phyloP scores from a whole-genome alignment of 2,329 filamentous ascomycete species.

The Fusarium sp. region DNA sequence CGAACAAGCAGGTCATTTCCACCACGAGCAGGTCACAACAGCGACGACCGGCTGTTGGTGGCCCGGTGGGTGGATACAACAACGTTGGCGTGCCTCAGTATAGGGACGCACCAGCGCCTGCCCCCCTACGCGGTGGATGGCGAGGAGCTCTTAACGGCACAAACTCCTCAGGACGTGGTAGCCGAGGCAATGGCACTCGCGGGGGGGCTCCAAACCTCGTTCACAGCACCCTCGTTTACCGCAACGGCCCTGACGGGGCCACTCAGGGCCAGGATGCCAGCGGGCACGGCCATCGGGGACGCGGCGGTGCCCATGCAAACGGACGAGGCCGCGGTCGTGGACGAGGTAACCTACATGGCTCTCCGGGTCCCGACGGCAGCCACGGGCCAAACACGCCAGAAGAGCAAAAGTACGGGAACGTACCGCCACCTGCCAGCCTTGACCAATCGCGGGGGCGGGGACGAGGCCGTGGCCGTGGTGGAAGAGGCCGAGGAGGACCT shows the following conservation, averaged over 20 bases:
- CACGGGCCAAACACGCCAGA: constrained; percentile 29
- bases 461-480: constrained; percentile 59
- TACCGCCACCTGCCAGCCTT: constrained; percentile 73
- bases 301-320: constrained; percentile 42
- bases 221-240: constrained; percentile 69
- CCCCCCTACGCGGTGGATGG: constrained; percentile 71
- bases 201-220: constrained; percentile 62
- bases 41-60: constrained; percentile 65
- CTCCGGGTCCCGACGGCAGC: constrained; percentile 38
- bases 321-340: constrained; percentile 53
- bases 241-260: constrained; percentile 55
- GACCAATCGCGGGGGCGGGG: constrained; percentile 62
- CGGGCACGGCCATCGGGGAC: constrained; percentile 43
- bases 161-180: constrained; percentile 53
- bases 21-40: constrained; percentile 69
- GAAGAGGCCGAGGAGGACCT: constrained; percentile 56
- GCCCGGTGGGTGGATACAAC: constrained; percentile 65
- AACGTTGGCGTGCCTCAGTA: constrained; percentile 75
- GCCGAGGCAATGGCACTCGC: constrained; percentile 55
- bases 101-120: constrained; percentile 69
- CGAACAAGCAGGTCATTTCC: constrained; percentile 84
- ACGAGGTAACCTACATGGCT: constrained; percentile 48
- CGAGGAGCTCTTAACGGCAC: constrained; percentile 70
- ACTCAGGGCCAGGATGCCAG: constrained; percentile 50
- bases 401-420: constrained; percentile 64